These are phyloP conservation scores for Daldinia eschscholtzii DNA, from an alignment of 2,329 filamentous ascomycete genomes.

Conservation along the genomic window DNA sequence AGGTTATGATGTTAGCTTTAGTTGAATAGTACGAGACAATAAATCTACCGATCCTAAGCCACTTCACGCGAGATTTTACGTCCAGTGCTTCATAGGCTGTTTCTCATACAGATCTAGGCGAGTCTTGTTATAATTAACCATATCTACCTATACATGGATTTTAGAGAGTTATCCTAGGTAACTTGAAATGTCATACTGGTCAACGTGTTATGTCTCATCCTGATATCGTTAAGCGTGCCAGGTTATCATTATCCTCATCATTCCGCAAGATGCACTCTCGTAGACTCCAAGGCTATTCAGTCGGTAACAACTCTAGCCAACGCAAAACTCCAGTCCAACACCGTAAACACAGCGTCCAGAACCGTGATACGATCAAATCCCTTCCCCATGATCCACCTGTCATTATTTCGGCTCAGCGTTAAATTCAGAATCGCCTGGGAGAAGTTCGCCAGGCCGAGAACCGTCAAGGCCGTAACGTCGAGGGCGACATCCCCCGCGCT, in stretches of 20 bases:
- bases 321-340: slow-evolving; percentile 15
- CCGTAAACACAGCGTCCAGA: slow-evolving; percentile 36
- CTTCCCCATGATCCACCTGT: slow-evolving; percentile 49
- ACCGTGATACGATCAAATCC: slow-evolving; percentile 47
- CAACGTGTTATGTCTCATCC: not conserved
- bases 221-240: not conserved
- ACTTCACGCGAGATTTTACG: too few species aligned
- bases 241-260: not conserved
- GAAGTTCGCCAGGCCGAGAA: slow-evolving; percentile 46
- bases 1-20: not conserved
- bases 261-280: not conserved
- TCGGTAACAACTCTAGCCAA: not conserved
- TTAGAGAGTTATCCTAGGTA: not conserved
- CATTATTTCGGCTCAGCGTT: slow-evolving; percentile 20
- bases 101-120: too few species aligned
- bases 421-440: slow-evolving; percentile 49
- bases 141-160: not conserved
- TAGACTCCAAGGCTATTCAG: not conserved
- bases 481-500: not conserved
- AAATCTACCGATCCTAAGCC: not conserved
- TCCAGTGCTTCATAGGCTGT: too few species aligned
- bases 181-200: not conserved
- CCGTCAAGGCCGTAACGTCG: slow-evolving; percentile 38
- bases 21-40: not conserved
- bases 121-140: too few species aligned